These are phyloP conservation scores for Nasturtium officinale DNA, from an alignment of 345 rosid species.

Conservation along the genomic window DNA sequence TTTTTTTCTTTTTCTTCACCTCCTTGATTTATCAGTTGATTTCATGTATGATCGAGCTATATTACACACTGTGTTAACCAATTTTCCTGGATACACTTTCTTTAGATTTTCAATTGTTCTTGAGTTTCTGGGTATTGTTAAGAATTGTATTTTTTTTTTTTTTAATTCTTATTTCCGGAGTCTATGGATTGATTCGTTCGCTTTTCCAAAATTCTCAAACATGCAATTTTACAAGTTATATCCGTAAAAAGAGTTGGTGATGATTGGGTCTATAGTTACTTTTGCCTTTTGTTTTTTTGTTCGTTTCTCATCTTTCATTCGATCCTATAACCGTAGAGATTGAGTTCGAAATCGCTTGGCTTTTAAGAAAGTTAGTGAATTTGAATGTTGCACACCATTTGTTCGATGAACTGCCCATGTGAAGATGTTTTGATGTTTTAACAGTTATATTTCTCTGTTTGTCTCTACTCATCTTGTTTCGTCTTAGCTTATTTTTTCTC, in stretches of 20 bases:
- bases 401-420: not conserved
- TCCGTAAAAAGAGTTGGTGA: no score
- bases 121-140: not conserved
- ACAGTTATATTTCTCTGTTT: not conserved
- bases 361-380: not conserved
- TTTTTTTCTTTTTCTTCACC: not conserved
- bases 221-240: not conserved
- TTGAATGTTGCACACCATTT: not conserved
- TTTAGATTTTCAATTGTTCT: not conserved
- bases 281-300: not conserved
- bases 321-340: not conserved
- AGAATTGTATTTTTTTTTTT: not conserved
- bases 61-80: not conserved
- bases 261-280: not conserved
- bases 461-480: not conserved
- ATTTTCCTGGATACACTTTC: not conserved
- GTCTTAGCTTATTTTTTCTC: not conserved
- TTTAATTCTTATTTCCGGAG: not conserved
- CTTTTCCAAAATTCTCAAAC: not conserved
- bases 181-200: not conserved
- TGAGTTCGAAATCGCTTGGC: not conserved
- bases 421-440: not conserved
- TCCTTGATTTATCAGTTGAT: slow-evolving; percentile 2
- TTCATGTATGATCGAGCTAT: slow-evolving; percentile 12
- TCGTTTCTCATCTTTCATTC: not conserved